These are phyloP conservation scores for Cyberlindnera saturnus DNA, from an alignment of 805 yeast genomes.

Conservation along the genomic window DNA sequence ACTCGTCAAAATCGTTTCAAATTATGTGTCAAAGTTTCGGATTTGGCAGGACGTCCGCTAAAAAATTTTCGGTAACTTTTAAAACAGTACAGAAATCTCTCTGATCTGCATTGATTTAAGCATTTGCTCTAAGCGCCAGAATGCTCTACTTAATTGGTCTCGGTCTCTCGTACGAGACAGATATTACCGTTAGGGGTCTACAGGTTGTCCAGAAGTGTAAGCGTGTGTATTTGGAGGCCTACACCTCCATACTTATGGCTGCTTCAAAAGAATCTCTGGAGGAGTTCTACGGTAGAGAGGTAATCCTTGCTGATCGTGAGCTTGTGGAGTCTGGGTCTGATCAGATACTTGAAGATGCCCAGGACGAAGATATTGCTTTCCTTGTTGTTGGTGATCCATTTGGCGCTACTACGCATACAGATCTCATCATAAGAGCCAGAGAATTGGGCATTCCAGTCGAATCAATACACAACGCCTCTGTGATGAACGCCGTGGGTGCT, in stretches of 20 bases:
- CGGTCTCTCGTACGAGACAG: slow-evolving; percentile 83
- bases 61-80: no score
- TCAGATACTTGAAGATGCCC: slow-evolving; percentile 69
- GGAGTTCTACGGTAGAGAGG: slow-evolving; percentile 76
- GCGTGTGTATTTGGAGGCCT: slow-evolving; percentile 92
- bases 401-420: slow-evolving; percentile 98
- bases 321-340: slow-evolving; percentile 89
- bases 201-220: slow-evolving; percentile 78
- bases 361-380: slow-evolving; percentile 81
- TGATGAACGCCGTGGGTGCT: slow-evolving; percentile 98
- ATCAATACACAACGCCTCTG: slow-evolving; percentile 90
- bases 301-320: slow-evolving; percentile 89
- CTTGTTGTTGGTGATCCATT: slow-evolving; percentile 96
- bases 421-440: slow-evolving; percentile 84
- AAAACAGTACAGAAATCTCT: no score
- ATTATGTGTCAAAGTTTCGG: no score
- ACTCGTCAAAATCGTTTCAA: no score
- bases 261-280: slow-evolving; percentile 74
- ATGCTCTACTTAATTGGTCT: slow-evolving; percentile 91
- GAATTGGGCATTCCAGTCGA: slow-evolving; percentile 75
- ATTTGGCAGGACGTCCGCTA: no score
- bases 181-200: slow-evolving; percentile 91
- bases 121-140: slow-evolving; percentile 2
- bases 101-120: no score
- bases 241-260: slow-evolving; percentile 93